A percentile compares a stretch with the other conserved stretches of the same genome.
Conservation (phyloP, 177 flowering plant genomes). For the Tripterygium wilfordii region DNA sequence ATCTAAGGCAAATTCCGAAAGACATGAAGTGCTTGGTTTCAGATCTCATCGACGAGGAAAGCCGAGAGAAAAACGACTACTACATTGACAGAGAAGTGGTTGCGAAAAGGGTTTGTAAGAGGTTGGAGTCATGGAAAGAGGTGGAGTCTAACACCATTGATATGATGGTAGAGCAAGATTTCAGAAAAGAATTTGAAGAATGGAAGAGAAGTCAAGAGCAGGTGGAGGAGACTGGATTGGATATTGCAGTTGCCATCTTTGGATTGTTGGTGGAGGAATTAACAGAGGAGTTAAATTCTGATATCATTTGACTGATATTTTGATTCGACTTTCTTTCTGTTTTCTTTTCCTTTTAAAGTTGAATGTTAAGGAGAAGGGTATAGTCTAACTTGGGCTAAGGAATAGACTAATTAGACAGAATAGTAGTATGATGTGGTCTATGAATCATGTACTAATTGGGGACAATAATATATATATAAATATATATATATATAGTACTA, state of each 20-base stretch:
- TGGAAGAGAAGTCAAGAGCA: constrained; percentile 48
- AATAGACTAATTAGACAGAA: constrained; percentile 7
- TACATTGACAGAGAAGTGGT: constrained; percentile 16
- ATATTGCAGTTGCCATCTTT: constrained; percentile 49
- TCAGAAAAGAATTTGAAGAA: constrained; percentile 35
- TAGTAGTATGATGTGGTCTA: too few species aligned
- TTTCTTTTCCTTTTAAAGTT: constrained; percentile 2
- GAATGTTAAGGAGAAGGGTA: constrained; percentile 9
- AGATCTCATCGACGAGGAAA: constrained; percentile 56
- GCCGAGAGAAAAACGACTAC: constrained; percentile 5
- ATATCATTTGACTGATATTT: not conserved
- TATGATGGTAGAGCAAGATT: constrained; percentile 80
- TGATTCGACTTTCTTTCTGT: constrained; percentile 3
- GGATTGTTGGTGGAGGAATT: constrained; percentile 51
- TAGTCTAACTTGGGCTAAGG: constrained; percentile 11
- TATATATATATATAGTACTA: too few species aligned
- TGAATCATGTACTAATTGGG: too few species aligned
- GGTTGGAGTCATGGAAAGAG: constrained; percentile 60
- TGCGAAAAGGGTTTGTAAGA: constrained; percentile 37
- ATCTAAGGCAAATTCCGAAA: constrained; percentile 17
- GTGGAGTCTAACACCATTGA: constrained; percentile 72
- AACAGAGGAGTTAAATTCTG: constrained; percentile 35
- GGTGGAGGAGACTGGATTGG: constrained; percentile 23
- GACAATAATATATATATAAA: too few species aligned
- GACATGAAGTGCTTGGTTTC: constrained; percentile 51